Conservation (phyloP, 495 filamentous ascomycete species). For the Penicillium odoratum region DNA sequence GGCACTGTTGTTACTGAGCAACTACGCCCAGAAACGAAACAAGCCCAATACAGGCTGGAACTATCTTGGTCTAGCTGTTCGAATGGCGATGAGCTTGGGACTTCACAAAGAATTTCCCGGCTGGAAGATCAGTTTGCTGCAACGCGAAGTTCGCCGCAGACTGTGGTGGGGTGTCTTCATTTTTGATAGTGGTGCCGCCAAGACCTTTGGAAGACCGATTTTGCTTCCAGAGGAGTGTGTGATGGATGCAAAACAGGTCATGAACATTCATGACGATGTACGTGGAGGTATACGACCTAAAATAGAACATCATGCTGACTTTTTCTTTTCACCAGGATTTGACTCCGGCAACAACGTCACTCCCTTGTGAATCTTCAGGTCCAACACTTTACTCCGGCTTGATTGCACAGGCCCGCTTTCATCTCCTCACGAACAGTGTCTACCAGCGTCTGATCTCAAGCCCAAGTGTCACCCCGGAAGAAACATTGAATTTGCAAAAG, state of each 20-base stretch:
- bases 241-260: slow-evolving; percentile 47
- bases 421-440: slow-evolving; percentile 49
- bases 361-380: slow-evolving; percentile 42
- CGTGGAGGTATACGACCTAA: neutral
- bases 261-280: slow-evolving; percentile 52
- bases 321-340: slow-evolving; percentile 26
- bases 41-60: slow-evolving; percentile 60
- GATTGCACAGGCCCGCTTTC: slow-evolving; percentile 50
- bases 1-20: slow-evolving; percentile 51
- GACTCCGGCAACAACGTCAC: slow-evolving; percentile 40
- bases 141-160: slow-evolving; percentile 46
- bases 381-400: slow-evolving; percentile 52
- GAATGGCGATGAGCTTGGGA: slow-evolving; percentile 56
- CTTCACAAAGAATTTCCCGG: slow-evolving; percentile 56
- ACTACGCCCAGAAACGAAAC: slow-evolving; percentile 56
- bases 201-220: slow-evolving; percentile 49
- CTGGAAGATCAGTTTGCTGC: slow-evolving; percentile 54
- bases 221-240: slow-evolving; percentile 49
- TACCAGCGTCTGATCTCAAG: slow-evolving; percentile 53
- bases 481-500: slow-evolving; percentile 45
- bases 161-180: slow-evolving; percentile 52
- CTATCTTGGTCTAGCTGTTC: slow-evolving; percentile 49
- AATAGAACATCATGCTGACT: slow-evolving; percentile 3
- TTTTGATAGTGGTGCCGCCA: slow-evolving; percentile 49
- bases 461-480: slow-evolving; percentile 48